These are phyloP conservation scores for Endothia cerciana DNA, from an alignment of 2,329 filamentous ascomycete genomes.

Conservation along the genomic window DNA sequence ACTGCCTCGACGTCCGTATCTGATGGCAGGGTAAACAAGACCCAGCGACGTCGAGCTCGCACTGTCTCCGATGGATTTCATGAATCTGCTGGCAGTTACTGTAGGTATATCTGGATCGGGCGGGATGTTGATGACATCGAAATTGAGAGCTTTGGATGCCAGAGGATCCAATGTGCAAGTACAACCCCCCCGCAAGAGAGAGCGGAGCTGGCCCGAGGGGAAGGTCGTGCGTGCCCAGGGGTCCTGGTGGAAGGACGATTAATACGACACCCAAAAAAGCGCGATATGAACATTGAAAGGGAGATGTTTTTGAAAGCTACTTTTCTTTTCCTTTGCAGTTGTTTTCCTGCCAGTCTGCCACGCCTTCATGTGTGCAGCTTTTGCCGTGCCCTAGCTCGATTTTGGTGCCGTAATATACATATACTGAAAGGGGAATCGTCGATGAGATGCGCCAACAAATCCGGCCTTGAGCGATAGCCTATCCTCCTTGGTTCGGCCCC, in stretches of 20 bases:
- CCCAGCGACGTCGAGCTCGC: too few species aligned
- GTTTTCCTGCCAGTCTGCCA: neutral
- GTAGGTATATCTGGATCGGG: neutral
- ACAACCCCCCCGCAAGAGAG: neutral
- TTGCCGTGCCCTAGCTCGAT: neutral
- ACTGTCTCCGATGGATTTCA: too few species aligned
- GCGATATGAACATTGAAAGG: neutral
- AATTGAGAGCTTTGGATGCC: too few species aligned
- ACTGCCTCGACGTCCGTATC: too few species aligned
- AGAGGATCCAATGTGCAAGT: too few species aligned
- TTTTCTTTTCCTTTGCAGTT: neutral
- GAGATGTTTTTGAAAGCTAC: neutral
- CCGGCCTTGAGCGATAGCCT: conserved; percentile 2
- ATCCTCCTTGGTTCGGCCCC: conserved; percentile 8
- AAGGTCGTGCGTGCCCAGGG: too few species aligned
- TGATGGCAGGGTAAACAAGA: too few species aligned
- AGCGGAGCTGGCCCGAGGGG: too few species aligned
- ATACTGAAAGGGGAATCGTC: conserved; percentile 20
- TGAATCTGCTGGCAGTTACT: neutral
- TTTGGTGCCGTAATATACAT: conserved; percentile 18
- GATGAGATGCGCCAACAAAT: conserved; percentile 8
- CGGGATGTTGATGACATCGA: too few species aligned
- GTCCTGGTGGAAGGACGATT: neutral
- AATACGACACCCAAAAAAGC: neutral
- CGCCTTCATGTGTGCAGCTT: neutral